Evolutionary conservation across 257 asterid genomes (phyloP), one percentile per base, ranked within the genome.

Genomic region (Rehmannia glutinosa): DNA sequence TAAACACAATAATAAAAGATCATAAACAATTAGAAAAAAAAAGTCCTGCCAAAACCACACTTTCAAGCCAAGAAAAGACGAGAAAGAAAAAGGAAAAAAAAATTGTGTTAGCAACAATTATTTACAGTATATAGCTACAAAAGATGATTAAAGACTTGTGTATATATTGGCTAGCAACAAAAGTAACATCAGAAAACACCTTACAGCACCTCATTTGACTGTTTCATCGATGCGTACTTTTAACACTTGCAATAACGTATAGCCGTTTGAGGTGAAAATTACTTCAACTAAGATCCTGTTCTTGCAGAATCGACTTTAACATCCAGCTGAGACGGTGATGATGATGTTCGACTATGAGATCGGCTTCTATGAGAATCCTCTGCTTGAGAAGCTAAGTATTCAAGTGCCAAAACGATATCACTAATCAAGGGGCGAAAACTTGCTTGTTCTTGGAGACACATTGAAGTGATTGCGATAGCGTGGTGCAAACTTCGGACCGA

Each of bases 401-500:
- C 97, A 4, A 92, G 97, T 0, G 96, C 98, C 54, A 82, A 61
- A 6, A 84, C 95, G 10, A 92, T 83, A 52, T 90, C 97, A 7
- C 75, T 78, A 45, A 81, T 84, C 54, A 78, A 62, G 39, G 98
- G 97, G 5, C 97, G 93, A 66, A 81, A 82, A 67, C 76, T 77
- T 9, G 97, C 86, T 71, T 86, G 88, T 50, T 90, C 96, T 35
- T 90, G 97, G 32, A 92, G 90, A 39, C 98, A 92, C 98, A 92
- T 90, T 30, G 93, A 82, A 5, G 98, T 81, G 6, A 92, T 78
- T 10, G 97, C 92, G 33, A 92, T 68, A 0, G 95, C 89, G 5
- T 92, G 97, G 70, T 87, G 88, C 30, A 92, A 78, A 70, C 84
- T 79, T n/a, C 93, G 87, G 20, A 24, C 36, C 0, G 94, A 77